phyloP scores from a whole-genome alignment of 2,329 filamentous ascomycete species.

The Colletotrichum sp. region DNA sequence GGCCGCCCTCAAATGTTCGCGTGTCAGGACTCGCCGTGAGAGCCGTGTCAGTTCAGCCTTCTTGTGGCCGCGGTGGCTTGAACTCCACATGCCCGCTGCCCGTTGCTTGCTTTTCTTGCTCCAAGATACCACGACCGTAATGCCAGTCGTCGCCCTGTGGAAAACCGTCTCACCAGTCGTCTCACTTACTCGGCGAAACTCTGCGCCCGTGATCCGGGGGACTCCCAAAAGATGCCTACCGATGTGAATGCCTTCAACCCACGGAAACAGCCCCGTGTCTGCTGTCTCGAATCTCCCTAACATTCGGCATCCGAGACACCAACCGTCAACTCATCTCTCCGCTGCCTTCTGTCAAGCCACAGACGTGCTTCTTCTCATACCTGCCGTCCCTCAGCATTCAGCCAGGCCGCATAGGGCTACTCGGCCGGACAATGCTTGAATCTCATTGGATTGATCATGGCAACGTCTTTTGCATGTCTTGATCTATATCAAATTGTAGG shows the following conservation, averaged over 20 bases:
- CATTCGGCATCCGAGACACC: background rate
- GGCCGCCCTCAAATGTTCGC: background rate
- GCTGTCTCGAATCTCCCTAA: background rate
- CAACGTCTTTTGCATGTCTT: slow-evolving; percentile 23
- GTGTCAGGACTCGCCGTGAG: background rate
- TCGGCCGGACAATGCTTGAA: background rate
- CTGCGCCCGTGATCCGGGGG: background rate
- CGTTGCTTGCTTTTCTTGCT: background rate
- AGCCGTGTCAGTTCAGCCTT: background rate
- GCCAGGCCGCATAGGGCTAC: slow-evolving; percentile 20
- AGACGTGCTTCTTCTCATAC: background rate
- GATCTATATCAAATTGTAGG: slow-evolving; percentile 27
- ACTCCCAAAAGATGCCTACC: background rate
- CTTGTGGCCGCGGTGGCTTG: background rate
- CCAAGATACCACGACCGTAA: background rate
- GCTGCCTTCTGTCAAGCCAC: slow-evolving; percentile 1
- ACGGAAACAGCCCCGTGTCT: background rate
- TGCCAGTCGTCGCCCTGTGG: slow-evolving; percentile 10
- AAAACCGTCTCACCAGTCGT: background rate
- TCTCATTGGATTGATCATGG: slow-evolving; percentile 5
- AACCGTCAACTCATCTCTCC: background rate
- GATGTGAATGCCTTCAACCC: background rate
- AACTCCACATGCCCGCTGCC: background rate
- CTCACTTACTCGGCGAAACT: background rate
- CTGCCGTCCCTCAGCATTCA: slow-evolving; percentile 13